Evolutionary conservation across 148 eudicot genomes (phyloP).

Genomic region (Silene uniflora): DNA sequence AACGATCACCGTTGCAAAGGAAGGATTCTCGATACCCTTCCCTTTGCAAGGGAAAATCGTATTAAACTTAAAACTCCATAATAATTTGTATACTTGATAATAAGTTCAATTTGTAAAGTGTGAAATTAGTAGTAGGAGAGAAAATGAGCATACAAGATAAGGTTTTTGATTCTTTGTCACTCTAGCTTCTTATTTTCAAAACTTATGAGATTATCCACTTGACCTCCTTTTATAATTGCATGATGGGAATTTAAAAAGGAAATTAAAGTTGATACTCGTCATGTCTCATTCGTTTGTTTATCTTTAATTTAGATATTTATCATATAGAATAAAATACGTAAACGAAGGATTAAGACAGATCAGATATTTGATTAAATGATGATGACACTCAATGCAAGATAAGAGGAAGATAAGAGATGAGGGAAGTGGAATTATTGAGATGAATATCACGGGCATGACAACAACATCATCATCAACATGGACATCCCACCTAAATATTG

Average conservation of each 20-base stretch:
- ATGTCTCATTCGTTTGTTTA: too few species aligned
- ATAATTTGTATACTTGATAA: neutral
- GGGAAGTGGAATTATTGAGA: slow-evolving; percentile 20
- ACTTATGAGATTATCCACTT: slow-evolving; percentile 12
- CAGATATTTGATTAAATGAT: neutral
- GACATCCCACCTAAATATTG: slow-evolving; percentile 30
- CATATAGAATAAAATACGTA: too few species aligned
- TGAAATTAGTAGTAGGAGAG: too few species aligned
- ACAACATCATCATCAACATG: slow-evolving; percentile 26
- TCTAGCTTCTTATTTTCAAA: neutral
- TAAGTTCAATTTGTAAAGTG: neutral
- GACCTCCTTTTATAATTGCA: slow-evolving; percentile 18
- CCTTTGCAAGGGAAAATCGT: neutral
- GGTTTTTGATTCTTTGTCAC: neutral
- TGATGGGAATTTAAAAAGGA: neutral
- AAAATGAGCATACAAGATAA: slow-evolving; percentile 11
- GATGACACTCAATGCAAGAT: slow-evolving; percentile 10
- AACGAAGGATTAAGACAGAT: too few species aligned
- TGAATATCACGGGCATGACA: slow-evolving; percentile 27
- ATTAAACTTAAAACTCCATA: neutral
- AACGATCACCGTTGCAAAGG: neutral
- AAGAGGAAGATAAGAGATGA: slow-evolving; percentile 1
- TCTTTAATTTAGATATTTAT: too few species aligned
- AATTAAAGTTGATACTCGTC: neutral
- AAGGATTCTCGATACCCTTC: neutral